These are phyloP conservation scores for Paraconiothyrium brasiliense DNA, from an alignment of 2,329 filamentous ascomycete species.

Conservation along the genomic window DNA sequence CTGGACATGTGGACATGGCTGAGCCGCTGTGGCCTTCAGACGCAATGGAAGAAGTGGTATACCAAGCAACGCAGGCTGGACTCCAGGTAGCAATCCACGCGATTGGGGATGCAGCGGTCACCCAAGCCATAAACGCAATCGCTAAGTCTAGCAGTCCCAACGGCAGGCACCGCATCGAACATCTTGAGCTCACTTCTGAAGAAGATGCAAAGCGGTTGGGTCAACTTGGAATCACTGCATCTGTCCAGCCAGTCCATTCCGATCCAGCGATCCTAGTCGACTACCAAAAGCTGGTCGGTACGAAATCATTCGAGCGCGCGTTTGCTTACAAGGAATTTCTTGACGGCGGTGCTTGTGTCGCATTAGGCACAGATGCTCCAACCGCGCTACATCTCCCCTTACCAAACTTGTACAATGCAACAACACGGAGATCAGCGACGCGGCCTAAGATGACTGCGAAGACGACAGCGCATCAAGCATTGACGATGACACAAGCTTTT, in stretches of 20 bases:
- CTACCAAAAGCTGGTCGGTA: conserved; percentile 67
- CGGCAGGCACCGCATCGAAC: conserved; percentile 70
- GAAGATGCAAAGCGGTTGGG: conserved; percentile 67
- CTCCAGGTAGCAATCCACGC: conserved; percentile 72
- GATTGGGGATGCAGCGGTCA: conserved; percentile 69
- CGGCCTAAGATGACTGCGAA: conserved; percentile 55
- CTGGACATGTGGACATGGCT: conserved; percentile 55
- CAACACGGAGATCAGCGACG: conserved; percentile 63
- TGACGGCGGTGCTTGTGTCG: conserved; percentile 61
- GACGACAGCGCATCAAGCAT: conserved; percentile 61
- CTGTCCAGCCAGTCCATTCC: conserved; percentile 92
- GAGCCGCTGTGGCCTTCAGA: conserved; percentile 65
- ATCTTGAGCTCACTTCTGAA: conserved; percentile 67
- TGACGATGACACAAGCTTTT: conserved; percentile 63
- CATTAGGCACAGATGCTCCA: conserved; percentile 68
- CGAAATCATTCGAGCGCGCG: conserved; percentile 64
- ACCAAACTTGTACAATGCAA: conserved; percentile 67
- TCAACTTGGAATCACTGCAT: conserved; percentile 75
- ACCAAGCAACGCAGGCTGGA: conserved; percentile 61
- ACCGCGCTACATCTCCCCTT: conserved; percentile 66
- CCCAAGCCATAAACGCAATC: conserved; percentile 66
- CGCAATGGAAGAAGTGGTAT: conserved; percentile 63
- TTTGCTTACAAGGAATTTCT: conserved; percentile 72
- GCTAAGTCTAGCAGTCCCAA: conserved; percentile 53
- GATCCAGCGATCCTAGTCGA: conserved; percentile 73